A percentile compares a stretch with the other conserved stretches of the same genome.
Evolutionary conservation across 2,329 filamentous ascomycete genomes (phyloP).

Genomic region (Colletotrichum truncatum): DNA sequence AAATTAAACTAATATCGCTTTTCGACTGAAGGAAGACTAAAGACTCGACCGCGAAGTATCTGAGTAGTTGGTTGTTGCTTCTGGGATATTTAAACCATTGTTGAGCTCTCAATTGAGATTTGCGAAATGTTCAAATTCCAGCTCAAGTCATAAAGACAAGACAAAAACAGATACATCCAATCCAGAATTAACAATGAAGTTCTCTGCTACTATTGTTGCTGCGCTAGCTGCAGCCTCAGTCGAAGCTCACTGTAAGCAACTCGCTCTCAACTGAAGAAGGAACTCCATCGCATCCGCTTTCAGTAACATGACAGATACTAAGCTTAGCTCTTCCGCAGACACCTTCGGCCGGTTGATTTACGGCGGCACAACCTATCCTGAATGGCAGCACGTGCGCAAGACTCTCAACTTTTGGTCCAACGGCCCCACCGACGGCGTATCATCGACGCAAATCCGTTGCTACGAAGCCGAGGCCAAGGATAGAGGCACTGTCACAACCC

Average conservation of each 20-base stretch:
- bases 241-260: slow-evolving; percentile 12
- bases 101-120: no score
- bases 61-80: not conserved
- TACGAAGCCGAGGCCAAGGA: slow-evolving; percentile 35
- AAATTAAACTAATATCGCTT: not conserved
- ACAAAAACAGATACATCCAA: no score
- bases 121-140: no score
- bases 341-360: slow-evolving; percentile 24
- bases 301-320: no score
- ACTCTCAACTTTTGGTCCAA: slow-evolving; percentile 45
- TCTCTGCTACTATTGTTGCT: not conserved
- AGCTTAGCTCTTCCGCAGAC: no score
- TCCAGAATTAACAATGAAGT: slow-evolving; percentile 17
- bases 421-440: slow-evolving; percentile 40
- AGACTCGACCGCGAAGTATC: not conserved
- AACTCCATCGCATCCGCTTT: no score
- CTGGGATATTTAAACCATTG: not conserved
- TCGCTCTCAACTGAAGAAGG: not conserved
- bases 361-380: slow-evolving; percentile 27
- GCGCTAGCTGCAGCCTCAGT: not conserved
- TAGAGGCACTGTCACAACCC: slow-evolving; percentile 11
- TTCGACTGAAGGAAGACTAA: not conserved
- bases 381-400: slow-evolving; percentile 43
- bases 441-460: slow-evolving; percentile 43
- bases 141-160: no score